Percentiles rank a stretch among this genome's conserved stretches.
Evolutionary conservation across 2,329 filamentous ascomycete species (phyloP).

Genomic region (Cephalotrichum gorgonifer): DNA sequence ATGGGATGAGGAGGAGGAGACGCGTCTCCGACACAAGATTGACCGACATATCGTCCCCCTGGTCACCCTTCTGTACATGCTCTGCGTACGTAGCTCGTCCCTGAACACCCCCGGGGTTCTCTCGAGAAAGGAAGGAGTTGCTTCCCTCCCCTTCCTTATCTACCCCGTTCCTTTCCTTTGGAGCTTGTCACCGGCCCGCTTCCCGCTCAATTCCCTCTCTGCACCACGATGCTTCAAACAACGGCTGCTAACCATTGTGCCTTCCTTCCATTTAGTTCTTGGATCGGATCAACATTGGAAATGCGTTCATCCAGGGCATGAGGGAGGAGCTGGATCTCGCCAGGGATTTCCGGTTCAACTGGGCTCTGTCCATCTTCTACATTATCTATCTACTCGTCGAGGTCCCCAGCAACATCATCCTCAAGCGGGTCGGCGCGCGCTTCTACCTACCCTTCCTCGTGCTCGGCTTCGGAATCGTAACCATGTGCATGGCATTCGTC

Average conservation of each 20-base stretch:
- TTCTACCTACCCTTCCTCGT: conserved; percentile 44
- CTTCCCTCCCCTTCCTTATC: too few relatives aligned
- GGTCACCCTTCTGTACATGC: conserved; percentile 41
- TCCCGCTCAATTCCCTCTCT: too few relatives aligned
- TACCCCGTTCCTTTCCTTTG: too few relatives aligned
- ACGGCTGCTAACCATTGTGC: not conserved
- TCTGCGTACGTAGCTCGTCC: conserved; percentile 34
- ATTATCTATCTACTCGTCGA: conserved; percentile 45
- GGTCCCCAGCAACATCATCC: conserved; percentile 42
- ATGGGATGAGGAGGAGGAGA: conserved; percentile 42
- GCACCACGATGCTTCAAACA: too few relatives aligned
- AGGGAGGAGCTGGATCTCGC: conserved; percentile 29
- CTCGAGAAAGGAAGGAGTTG: too few relatives aligned
- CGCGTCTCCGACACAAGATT: conserved; percentile 35
- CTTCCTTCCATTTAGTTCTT: conserved; percentile 22
- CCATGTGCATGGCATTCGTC: conserved; percentile 43
- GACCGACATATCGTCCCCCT: conserved; percentile 41
- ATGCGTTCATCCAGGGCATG: conserved; percentile 46
- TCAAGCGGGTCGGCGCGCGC: conserved; percentile 42
- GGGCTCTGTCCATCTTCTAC: conserved; percentile 48
- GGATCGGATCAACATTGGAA: conserved; percentile 63
- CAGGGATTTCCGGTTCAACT: conserved; percentile 39
- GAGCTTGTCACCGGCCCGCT: too few relatives aligned
- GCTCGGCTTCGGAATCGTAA: conserved; percentile 43
- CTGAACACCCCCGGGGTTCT: too few relatives aligned